Conservation (phyloP, 129 eudicot species). For the Scalesia atractyloides region DNA sequence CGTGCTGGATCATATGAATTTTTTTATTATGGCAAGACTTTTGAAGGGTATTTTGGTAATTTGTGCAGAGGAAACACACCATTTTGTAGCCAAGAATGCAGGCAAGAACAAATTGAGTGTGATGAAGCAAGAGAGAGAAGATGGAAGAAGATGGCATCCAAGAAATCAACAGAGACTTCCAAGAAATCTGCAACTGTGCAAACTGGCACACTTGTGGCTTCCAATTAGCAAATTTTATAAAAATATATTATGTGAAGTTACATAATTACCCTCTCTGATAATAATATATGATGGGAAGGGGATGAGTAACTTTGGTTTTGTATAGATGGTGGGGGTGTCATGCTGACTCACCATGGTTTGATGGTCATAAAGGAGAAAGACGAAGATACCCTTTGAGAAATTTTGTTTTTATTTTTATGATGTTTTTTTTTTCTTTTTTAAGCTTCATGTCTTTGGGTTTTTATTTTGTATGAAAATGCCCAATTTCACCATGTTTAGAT, state of each 20-base stretch:
- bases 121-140: slow-evolving; percentile 79
- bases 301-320: slow-evolving; percentile 24
- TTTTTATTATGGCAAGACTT: not conserved
- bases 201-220: slow-evolving; percentile 70
- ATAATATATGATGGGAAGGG: slow-evolving; percentile 35
- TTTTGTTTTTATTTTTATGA: slow-evolving; percentile 29
- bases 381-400: slow-evolving; percentile 35
- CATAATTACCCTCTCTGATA: slow-evolving; percentile 41
- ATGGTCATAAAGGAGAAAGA: slow-evolving; percentile 22
- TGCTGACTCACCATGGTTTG: not conserved
- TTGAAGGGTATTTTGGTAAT: slow-evolving; percentile 11
- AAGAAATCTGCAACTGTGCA: slow-evolving; percentile 63
- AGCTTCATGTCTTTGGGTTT: slow-evolving; percentile 27
- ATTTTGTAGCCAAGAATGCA: slow-evolving; percentile 92
- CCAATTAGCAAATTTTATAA: slow-evolving; percentile 26
- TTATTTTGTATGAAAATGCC: slow-evolving; percentile 29
- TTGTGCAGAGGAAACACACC: slow-evolving; percentile 82
- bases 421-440: slow-evolving; percentile 15
- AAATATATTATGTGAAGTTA: slow-evolving; percentile 26
- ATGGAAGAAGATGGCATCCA: slow-evolving; percentile 55
- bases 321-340: slow-evolving; percentile 29
- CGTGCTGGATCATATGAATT: not conserved
- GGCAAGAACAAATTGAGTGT: slow-evolving; percentile 89
- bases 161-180: slow-evolving; percentile 44
- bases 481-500: slow-evolving; percentile 24